Base-by-base conservation (phyloP, 345 rosid genomes). In the Salix brachista region DNA sequence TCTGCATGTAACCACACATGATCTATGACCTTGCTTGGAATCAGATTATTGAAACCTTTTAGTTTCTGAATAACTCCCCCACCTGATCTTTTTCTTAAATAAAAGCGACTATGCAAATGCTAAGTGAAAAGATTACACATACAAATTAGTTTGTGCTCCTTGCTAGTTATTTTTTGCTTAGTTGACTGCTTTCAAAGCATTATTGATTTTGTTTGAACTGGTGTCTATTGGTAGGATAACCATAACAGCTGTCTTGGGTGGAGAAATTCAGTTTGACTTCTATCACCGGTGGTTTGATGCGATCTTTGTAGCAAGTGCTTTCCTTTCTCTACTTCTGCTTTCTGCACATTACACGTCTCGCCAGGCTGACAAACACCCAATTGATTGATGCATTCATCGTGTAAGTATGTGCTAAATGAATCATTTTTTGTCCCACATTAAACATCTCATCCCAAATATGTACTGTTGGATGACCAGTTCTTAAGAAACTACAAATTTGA, bases 211-310 rank as follows among this genome's bases (percentile, higher is more conserved):
- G 58, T 52, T 61, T 77, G 75, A 79, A 48, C 21, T 84, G 67
- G 18, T 78, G 23, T 75, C 28, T 70, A 21, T 72, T 85, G 88
- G 82, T 97, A 94, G 99, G 91, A 81, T 89, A 76, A 94, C 94
- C 74, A 94, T 94, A 88, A 96, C 97, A 30, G 96, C 89, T 74
- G 99, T 96, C 60, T 75, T 96, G 83, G 99, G 98, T 14, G 98
- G 97, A 78, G 99, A 96, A 75, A 94, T 94, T 81, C 99, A 94
- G 85, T 94, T 96, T 69, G 99, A 92, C 84, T 94, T 94, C 83
- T 96, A 94, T 86, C 98, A 96, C 75, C 86, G 96, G 74, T 96
- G 97, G 98, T 93, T 96, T 72, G 99, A 93, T 86, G 99, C 99
- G 25, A 90, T 93, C 71, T 90, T 91, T 74, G 98, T 91, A 67